phyloP scores from a whole-genome alignment of 805 yeast genomes.

The Candida sanyiensis region DNA sequence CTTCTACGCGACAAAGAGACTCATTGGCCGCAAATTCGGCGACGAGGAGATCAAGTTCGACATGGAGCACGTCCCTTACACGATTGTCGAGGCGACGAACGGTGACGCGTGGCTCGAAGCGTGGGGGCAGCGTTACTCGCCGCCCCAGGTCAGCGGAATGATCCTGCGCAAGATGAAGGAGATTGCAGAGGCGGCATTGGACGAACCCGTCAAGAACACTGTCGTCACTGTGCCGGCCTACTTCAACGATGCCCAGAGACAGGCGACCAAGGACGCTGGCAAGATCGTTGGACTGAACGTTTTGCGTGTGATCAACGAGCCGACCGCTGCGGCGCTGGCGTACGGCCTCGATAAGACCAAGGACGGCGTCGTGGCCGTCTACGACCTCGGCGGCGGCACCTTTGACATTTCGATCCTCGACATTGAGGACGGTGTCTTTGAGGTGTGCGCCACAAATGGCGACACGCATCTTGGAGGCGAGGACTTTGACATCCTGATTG shows the following conservation, averaged over 20 bases:
- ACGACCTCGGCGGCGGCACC: constrained; percentile 80
- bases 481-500: constrained; percentile 64
- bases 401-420: constrained; percentile 73
- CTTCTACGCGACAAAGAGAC: constrained; percentile 74
- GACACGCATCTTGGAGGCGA: constrained; percentile 81
- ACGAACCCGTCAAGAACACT: constrained; percentile 50
- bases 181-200: constrained; percentile 49
- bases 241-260: constrained; percentile 76
- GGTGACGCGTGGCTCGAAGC: constrained; percentile 65
- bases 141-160: constrained; percentile 66
- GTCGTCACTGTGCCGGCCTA: constrained; percentile 83
- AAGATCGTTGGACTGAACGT: constrained; percentile 65
- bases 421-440: constrained; percentile 74
- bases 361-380: constrained; percentile 39
- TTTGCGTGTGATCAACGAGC: constrained; percentile 71
- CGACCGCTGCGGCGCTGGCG: constrained; percentile 82
- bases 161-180: constrained; percentile 58
- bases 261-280: constrained; percentile 76
- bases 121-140: constrained; percentile 45
- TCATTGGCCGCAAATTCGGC: constrained; percentile 66
- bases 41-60: constrained; percentile 71
- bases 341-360: constrained; percentile 60
- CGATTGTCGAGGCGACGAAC: constrained; percentile 48
- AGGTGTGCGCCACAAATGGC: constrained; percentile 78
- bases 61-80: constrained; percentile 54